Base-by-base conservation (phyloP, 441 rosid genomes). In the Arabidopsis hybrid region DNA sequence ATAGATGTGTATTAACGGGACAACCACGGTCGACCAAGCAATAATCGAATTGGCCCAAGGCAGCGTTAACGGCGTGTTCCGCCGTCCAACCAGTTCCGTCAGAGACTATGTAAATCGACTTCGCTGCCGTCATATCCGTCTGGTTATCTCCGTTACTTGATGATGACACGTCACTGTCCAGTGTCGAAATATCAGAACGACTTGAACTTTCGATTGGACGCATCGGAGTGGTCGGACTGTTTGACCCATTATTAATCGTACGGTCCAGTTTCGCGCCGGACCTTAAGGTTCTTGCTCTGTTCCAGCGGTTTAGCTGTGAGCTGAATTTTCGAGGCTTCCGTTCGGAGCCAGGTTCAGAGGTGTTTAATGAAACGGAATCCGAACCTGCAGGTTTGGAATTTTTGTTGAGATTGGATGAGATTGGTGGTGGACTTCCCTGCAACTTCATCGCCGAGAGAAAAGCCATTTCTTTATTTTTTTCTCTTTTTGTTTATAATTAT, bases 31-130 rank as follows among this genome's bases (percentile, higher is more conserved):
- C 97, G 51, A 88, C 96, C 79, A 94, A 84, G 73, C 97, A 94
- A 45, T 87, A 80, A 38, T 91, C 97, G 74, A 94, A 94, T 77
- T 91, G 96, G 0, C 98, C 97, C 81, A 94, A 76, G 17, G 97
- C 96, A 3, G 97, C 97, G 78, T 63, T 87, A 59, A 94, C 92
- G 75, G 92, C 80, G 69, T 90, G 92, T 80, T 91, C 98, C 69
- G 81, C 96, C 78, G 96, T 94, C 98, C 98, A 94, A 18, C 97
- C 96, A 50, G 97, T 94, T 72, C 97, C 98, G 80, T 91, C 98
- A 45, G 98, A 90, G 0, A 90, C 87, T 88, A 93, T 87, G 58
- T 87, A 91, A 67, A 90, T 88, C 11, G 91, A 81, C 81, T 93
- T 88, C 40, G 81, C 91, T 29, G 55, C 60, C 29, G 60, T 42